These are phyloP conservation scores for Artemisia annua DNA, from an alignment of 129 eudicot species.

Conservation along the genomic window DNA sequence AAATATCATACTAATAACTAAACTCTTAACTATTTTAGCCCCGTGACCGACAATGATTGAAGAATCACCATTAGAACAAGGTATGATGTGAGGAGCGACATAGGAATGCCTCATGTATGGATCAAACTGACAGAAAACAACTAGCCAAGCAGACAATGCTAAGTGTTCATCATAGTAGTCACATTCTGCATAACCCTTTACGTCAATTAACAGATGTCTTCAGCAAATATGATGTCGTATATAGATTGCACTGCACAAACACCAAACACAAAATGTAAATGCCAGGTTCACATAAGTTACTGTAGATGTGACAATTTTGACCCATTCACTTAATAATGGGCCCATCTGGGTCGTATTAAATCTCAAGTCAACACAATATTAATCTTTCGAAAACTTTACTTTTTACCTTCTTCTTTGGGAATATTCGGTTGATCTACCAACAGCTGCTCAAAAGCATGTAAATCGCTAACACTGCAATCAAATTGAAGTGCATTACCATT, in stretches of 20 bases:
- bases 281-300: background rate
- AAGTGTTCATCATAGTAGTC: too few species aligned
- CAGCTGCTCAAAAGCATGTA: conserved; percentile 67
- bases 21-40: too few species aligned
- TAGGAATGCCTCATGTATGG: background rate
- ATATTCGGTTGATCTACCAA: conserved; percentile 90
- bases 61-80: too few species aligned
- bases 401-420: conserved; percentile 69
- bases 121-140: too few species aligned
- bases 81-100: background rate
- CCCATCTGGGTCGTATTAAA: background rate
- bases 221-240: conserved; percentile 73
- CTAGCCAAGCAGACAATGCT: too few species aligned
- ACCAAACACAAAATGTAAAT: conserved; percentile 14
- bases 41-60: too few species aligned
- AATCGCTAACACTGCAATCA: conserved; percentile 64
- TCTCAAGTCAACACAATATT: background rate
- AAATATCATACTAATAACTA: too few species aligned
- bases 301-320: too few species aligned
- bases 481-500: background rate
- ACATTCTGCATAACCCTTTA: too few species aligned
- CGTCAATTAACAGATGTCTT: conserved; percentile 56
- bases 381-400: background rate
- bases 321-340: too few species aligned
- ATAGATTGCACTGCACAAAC: conserved; percentile 70